phyloP scores from a whole-genome alignment of 192 early-diverging fungal genomes.

The Haplosporangium gracile region DNA sequence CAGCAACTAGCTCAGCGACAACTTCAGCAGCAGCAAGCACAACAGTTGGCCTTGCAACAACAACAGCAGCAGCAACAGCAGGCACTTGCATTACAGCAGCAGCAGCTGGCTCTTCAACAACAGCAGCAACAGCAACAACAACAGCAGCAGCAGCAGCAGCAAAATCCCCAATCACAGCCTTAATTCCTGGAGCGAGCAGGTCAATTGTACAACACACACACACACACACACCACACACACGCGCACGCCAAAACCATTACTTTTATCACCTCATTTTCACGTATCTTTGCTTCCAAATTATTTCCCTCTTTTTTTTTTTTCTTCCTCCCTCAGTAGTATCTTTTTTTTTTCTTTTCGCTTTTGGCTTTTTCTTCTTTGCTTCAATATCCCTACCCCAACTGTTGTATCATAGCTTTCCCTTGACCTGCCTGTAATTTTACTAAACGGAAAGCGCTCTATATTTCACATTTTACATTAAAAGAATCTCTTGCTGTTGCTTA shows the following conservation, averaged over 20 bases:
- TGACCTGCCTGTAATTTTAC: slow-evolving; percentile 6
- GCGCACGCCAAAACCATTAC: background rate
- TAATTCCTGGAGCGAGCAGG: slow-evolving; percentile 4
- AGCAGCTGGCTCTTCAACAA: slow-evolving; percentile 40
- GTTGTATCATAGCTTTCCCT: slow-evolving; percentile 4
- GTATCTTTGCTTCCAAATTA: background rate
- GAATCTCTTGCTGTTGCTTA: background rate
- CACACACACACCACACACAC: background rate
- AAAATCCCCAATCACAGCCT: slow-evolving; percentile 3
- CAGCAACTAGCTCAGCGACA: slow-evolving; percentile 35
- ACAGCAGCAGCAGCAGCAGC: slow-evolving; percentile 9
- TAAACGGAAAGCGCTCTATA: slow-evolving; percentile 1
- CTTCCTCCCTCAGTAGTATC: background rate
- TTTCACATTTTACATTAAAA: background rate
- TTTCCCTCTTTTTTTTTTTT: background rate
- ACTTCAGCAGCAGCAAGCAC: slow-evolving; percentile 33
- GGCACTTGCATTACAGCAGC: slow-evolving; percentile 28
- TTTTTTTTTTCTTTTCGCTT: background rate
- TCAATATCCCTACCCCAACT: background rate
- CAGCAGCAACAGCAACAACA: slow-evolving; percentile 47
- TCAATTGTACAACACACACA: slow-evolving; percentile 6
- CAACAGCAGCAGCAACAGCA: slow-evolving; percentile 47
- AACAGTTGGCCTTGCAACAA: slow-evolving; percentile 34
- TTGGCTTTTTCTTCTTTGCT: background rate
- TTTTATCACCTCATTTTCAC: slow-evolving; percentile 1